These are phyloP conservation scores for Aspergillus novofumigatus DNA, from an alignment of 2,329 filamentous ascomycete species.

Conservation along the genomic window DNA sequence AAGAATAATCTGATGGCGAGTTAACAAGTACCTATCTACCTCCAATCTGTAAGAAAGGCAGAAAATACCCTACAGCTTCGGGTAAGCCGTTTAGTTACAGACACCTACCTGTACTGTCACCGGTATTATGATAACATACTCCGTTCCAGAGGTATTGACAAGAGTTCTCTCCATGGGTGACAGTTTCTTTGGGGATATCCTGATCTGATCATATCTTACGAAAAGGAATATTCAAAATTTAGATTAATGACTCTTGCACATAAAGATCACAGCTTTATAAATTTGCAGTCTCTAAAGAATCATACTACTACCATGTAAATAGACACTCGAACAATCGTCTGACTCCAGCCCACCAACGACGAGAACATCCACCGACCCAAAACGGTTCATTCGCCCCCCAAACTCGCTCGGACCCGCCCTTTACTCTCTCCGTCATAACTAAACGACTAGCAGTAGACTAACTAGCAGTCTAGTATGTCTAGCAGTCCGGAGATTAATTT, in stretches of 20 bases:
- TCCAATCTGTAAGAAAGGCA: too few species aligned
- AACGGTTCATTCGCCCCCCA: conserved; percentile 1
- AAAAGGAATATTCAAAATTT: background rate
- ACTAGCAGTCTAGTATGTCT: background rate
- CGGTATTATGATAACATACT: background rate
- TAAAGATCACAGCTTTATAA: background rate
- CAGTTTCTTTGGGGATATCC: background rate
- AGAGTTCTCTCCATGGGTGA: background rate
- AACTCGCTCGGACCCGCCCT: conserved; percentile 14
- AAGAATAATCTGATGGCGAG: background rate
- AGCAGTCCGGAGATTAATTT: conserved; percentile 3
- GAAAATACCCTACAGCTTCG: background rate
- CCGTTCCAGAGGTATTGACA: background rate
- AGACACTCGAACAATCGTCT: background rate
- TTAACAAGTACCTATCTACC: too few species aligned
- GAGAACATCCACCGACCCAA: conserved; percentile 6
- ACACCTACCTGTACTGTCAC: background rate
- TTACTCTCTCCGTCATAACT: conserved; percentile 9
- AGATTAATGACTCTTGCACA: background rate
- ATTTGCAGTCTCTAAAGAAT: background rate
- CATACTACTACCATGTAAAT: background rate
- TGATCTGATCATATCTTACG: too few species aligned
- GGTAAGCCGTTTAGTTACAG: background rate
- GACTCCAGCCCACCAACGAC: background rate
- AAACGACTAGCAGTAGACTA: background rate